A percentile compares a stretch with the other conserved stretches of the same genome.
phyloP scores from a whole-genome alignment of 2,329 filamentous ascomycete species.

The Exophiala sp. region DNA sequence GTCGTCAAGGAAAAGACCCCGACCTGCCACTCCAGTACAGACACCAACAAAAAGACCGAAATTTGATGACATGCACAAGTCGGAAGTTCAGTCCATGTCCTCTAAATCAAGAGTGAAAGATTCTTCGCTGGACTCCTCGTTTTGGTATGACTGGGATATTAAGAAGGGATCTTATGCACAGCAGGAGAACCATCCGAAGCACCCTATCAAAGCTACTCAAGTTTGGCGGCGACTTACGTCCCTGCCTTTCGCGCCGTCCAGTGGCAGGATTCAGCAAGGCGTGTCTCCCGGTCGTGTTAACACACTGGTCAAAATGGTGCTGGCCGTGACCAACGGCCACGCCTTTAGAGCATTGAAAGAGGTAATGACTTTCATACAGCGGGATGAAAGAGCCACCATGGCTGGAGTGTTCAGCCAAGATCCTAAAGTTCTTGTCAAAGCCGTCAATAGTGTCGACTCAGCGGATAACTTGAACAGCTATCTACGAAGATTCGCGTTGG shows the following conservation, averaged over 20 bases:
- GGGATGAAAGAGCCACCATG: neutral
- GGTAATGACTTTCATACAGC: neutral
- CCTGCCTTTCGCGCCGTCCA: neutral
- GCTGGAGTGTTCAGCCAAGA: constrained; percentile 1
- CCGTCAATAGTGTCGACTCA: neutral
- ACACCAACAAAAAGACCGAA: neutral
- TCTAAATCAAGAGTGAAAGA: neutral
- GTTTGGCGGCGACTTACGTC: neutral
- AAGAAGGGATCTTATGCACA: neutral
- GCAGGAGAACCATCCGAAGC: neutral
- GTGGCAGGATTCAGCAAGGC: neutral
- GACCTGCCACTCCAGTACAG: neutral
- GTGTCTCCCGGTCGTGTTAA: neutral
- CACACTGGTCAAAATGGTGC: neutral
- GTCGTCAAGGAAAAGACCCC: neutral
- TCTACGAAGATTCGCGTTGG: constrained; percentile 1
- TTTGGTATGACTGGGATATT: neutral
- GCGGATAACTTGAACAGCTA: constrained; percentile 1
- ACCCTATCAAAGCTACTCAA: constrained; percentile 1
- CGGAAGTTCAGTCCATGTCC: neutral
- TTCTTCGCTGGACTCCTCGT: neutral
- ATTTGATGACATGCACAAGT: neutral
- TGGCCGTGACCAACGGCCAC: neutral
- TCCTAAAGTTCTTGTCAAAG: neutral
- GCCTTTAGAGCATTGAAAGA: neutral